Conservation (phyloP, 495 filamentous ascomycete genomes). For the Lasiosphaeria hispida region DNA sequence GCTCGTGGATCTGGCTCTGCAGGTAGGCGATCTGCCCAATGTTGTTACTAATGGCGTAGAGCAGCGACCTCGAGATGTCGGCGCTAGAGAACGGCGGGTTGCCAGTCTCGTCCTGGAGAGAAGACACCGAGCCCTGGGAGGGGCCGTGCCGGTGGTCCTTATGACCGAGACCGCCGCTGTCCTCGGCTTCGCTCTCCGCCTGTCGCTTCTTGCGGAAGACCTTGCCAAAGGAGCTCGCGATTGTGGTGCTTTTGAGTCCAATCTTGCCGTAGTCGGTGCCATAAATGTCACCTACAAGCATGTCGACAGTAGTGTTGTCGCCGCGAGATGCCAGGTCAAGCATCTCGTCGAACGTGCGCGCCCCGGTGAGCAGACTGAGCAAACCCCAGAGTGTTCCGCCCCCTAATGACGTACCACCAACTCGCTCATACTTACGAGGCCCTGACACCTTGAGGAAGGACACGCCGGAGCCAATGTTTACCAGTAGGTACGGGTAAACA, state of each 20-base stretch:
- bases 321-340: conserved; percentile 88
- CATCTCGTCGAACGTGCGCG: conserved; percentile 93
- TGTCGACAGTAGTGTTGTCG: conserved; percentile 89
- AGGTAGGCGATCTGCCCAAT: conserved; percentile 97
- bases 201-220: conserved; percentile 81
- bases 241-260: conserved; percentile 87
- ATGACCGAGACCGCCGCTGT: conserved; percentile 60
- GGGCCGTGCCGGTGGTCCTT: conserved; percentile 37
- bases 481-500: conserved; percentile 93
- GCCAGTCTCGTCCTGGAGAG: not conserved
- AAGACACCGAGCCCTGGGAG: not conserved
- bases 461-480: conserved; percentile 98
- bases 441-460: conserved; percentile 98
- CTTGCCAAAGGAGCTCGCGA: conserved; percentile 94
- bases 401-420: conserved; percentile 91
- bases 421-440: conserved; percentile 76
- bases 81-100: conserved; percentile 42
- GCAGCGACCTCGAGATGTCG: conserved; percentile 58
- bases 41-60: conserved; percentile 90
- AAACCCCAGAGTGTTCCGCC: conserved; percentile 96
- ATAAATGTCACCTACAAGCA: conserved; percentile 98
- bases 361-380: conserved; percentile 83
- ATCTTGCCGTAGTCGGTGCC: conserved; percentile 94
- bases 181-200: conserved; percentile 75
- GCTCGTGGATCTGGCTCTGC: conserved; percentile 84